Percentiles rank a stretch among this genome's conserved stretches.
Evolutionary conservation across 345 rosid species (phyloP).

Genomic region (Balakata baccata): DNA sequence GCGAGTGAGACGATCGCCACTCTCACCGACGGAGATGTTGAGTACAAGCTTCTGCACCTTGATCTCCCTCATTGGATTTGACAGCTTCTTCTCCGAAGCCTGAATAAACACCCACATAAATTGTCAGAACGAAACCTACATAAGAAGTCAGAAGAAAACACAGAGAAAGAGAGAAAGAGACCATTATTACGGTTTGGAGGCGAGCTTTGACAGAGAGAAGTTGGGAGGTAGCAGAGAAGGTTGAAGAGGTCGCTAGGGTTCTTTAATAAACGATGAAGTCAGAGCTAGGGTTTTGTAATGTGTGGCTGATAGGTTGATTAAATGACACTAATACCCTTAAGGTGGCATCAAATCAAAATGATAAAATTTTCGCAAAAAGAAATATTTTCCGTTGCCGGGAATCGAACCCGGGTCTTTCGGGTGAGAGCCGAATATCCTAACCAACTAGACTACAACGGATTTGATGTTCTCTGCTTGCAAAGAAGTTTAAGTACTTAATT

Average conservation of each 20-base stretch:
- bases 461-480: too few relatives aligned
- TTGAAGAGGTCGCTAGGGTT: background rate
- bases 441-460: slow-evolving; percentile 56
- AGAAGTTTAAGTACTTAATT: too few relatives aligned
- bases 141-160: background rate
- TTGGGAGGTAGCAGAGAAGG: background rate
- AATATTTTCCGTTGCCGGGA: slow-evolving; percentile 85
- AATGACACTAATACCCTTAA: slow-evolving; percentile 13
- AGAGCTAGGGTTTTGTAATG: slow-evolving; percentile 11
- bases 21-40: slow-evolving; percentile 86
- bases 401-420: slow-evolving; percentile 68
- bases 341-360: background rate
- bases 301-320: background rate
- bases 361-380: too few relatives aligned
- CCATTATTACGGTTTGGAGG: too few relatives aligned
- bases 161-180: background rate
- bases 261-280: background rate
- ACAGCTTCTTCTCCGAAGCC: slow-evolving; percentile 29
- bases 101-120: slow-evolving; percentile 12
- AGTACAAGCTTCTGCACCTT: slow-evolving; percentile 33
- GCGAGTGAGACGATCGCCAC: slow-evolving; percentile 87
- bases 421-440: slow-evolving; percentile 85
- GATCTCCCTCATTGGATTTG: too few relatives aligned
- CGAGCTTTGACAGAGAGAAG: too few relatives aligned
- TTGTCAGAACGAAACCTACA: background rate